Evolutionary conservation across 2,329 filamentous ascomycete species (phyloP).

Genomic region (Westerdykella ornata): DNA sequence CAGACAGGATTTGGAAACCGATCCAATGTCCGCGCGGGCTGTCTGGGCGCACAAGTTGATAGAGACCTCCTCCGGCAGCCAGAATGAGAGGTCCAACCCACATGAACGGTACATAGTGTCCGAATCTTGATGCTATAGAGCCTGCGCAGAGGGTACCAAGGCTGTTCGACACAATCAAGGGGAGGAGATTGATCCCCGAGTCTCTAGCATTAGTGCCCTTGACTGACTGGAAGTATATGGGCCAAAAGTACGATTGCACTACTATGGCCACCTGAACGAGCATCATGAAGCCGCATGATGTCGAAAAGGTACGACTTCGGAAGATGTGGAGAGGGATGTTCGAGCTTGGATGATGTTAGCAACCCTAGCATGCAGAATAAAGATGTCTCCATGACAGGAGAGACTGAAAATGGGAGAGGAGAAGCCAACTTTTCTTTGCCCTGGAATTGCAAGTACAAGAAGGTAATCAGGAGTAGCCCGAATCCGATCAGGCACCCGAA

Average conservation of each 20-base stretch:
- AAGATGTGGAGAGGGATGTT: constrained; percentile 36
- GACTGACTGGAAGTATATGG: constrained; percentile 44
- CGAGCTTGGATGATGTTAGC: constrained; percentile 17
- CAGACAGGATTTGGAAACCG: constrained; percentile 41
- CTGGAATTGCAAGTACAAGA: constrained; percentile 2
- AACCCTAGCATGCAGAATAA: too few relatives aligned
- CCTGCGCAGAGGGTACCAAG: constrained; percentile 19
- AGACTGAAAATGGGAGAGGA: too few relatives aligned
- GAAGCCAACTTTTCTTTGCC: constrained; percentile 1
- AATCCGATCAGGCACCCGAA: constrained; percentile 29
- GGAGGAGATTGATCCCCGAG: constrained; percentile 38
- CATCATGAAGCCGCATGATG: constrained; percentile 33
- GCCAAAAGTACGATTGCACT: constrained; percentile 34
- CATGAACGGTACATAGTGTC: constrained; percentile 34
- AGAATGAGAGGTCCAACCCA: constrained; percentile 22
- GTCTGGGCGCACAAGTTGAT: constrained; percentile 34
- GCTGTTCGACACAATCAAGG: constrained; percentile 37
- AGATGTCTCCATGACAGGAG: too few relatives aligned
- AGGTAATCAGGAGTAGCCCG: constrained; percentile 2
- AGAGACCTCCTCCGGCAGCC: constrained; percentile 35
- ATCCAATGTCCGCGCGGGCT: constrained; percentile 37
- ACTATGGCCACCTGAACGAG: too few relatives aligned
- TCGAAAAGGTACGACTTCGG: constrained; percentile 30
- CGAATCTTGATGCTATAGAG: constrained; percentile 17
- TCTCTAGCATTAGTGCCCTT: constrained; percentile 26